Evolutionary conservation across 2,329 filamentous ascomycete genomes (phyloP).

Genomic region (Fusarium chuoi): DNA sequence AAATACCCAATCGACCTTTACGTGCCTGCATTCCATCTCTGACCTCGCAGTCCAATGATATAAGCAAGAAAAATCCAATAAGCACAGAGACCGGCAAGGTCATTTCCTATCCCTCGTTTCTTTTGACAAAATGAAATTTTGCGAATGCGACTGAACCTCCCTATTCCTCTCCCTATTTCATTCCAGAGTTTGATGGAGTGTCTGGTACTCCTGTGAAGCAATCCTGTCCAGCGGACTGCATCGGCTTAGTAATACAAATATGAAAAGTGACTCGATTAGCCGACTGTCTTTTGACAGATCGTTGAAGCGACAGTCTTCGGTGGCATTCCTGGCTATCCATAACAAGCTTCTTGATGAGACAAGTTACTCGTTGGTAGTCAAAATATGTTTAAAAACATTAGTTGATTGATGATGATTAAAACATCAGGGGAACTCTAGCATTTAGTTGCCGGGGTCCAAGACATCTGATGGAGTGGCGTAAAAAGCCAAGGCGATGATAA

Average conservation of each 20-base stretch:
- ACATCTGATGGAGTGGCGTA: slow-evolving; percentile 64
- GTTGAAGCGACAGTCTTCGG: neutral
- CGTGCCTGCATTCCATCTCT: neutral
- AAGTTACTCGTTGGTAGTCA: neutral
- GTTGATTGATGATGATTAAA: neutral
- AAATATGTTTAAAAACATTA: neutral
- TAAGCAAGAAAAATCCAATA: slow-evolving; percentile 14
- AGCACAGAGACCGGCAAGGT: neutral
- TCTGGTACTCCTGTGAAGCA: neutral
- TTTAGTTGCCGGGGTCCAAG: slow-evolving; percentile 50
- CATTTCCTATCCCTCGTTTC: slow-evolving; percentile 7
- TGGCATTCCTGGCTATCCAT: neutral
- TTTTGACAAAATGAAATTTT: slow-evolving; percentile 38
- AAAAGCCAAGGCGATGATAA: slow-evolving; percentile 70
- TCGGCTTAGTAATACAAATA: slow-evolving; percentile 40
- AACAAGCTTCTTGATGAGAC: neutral
- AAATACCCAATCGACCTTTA: slow-evolving; percentile 12
- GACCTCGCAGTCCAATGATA: slow-evolving; percentile 28
- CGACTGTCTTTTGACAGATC: slow-evolving; percentile 5
- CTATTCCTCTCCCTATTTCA: neutral
- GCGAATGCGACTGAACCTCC: slow-evolving; percentile 10
- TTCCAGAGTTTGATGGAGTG: slow-evolving; percentile 1
- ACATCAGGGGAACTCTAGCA: neutral
- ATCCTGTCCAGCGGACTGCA: slow-evolving; percentile 23
- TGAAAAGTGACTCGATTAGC: slow-evolving; percentile 26